A percentile compares a stretch with the other conserved stretches of the same genome.
Conservation (phyloP, 2,329 filamentous ascomycete species). For the Grosmannia clavigera region DNA sequence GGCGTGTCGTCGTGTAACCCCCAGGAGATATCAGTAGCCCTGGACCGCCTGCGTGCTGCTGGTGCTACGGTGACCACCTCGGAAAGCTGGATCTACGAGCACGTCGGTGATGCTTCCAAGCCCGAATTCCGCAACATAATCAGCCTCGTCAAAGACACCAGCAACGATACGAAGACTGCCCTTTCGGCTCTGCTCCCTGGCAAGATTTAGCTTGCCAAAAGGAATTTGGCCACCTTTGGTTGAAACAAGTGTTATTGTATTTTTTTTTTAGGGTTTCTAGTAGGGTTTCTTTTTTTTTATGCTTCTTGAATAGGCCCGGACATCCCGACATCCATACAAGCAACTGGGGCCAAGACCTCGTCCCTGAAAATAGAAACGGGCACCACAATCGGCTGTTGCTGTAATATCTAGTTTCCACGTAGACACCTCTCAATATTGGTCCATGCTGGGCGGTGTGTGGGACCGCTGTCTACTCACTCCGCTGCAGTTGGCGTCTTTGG, state of each 20-base stretch:
- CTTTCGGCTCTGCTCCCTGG: conserved; percentile 51
- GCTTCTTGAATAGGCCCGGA: neutral
- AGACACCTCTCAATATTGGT: neutral
- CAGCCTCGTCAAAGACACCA: conserved; percentile 65
- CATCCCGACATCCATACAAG: neutral
- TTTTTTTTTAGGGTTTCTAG: neutral
- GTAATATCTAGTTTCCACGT: neutral
- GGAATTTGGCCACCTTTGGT: neutral
- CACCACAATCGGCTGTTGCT: neutral
- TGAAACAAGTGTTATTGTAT: neutral
- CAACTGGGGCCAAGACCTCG: neutral
- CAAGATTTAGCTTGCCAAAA: neutral
- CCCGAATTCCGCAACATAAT: conserved; percentile 63
- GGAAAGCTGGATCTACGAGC: conserved; percentile 84
- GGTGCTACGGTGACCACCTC: conserved; percentile 74
- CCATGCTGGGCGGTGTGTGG: neutral
- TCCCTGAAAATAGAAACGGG: neutral
- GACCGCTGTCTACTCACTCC: conserved; percentile 14
- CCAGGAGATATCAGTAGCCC: conserved; percentile 67
- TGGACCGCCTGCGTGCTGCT: conserved; percentile 61
- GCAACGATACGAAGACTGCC: conserved; percentile 54
- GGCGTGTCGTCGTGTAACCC: conserved; percentile 79
- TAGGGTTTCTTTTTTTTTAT: neutral
- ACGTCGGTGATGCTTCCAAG: conserved; percentile 67
- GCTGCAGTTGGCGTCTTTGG: conserved; percentile 27